Percentiles rank a stretch among this genome's conserved stretches.
phyloP scores from a whole-genome alignment of 2,329 filamentous ascomycete species.

The Zymoseptoria brevis region DNA sequence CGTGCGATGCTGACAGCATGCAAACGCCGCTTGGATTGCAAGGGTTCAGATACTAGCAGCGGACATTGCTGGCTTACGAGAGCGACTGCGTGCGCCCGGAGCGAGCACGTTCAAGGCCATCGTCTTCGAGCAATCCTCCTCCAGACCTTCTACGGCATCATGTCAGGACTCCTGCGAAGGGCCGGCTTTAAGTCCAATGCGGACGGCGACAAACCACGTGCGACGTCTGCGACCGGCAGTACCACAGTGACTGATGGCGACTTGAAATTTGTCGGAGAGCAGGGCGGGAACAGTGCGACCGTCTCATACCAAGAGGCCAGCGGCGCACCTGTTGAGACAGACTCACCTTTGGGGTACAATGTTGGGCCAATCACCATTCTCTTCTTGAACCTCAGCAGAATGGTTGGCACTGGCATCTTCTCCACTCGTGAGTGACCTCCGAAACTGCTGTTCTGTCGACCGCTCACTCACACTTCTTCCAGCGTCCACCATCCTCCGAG shows the following conservation, averaged over 20 bases:
- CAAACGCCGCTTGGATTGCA: too few species aligned
- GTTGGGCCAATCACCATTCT: constrained; percentile 50
- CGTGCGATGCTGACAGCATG: too few species aligned
- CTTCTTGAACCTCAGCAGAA: constrained; percentile 54
- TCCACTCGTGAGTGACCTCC: constrained; percentile 48
- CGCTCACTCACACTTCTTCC: not conserved
- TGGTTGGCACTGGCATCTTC: constrained; percentile 46
- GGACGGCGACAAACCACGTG: too few species aligned
- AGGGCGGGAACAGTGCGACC: constrained; percentile 44
- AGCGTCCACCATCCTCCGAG: constrained; percentile 52
- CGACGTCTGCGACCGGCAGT: constrained; percentile 3
- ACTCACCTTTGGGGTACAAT: constrained; percentile 53
- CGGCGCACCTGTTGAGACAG: constrained; percentile 53
- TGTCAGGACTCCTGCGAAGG: too few species aligned
- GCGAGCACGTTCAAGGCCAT: too few species aligned
- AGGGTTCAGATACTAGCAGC: too few species aligned
- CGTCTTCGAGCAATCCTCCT: too few species aligned
- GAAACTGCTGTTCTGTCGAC: not conserved
- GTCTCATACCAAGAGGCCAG: constrained; percentile 53
- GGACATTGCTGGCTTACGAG: too few species aligned
- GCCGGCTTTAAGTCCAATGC: too few species aligned
- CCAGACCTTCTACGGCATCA: too few species aligned
- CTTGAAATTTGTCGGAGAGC: constrained; percentile 36
- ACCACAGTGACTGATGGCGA: constrained; percentile 30
- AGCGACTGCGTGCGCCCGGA: too few species aligned